phyloP scores from a whole-genome alignment of 176 grass and related monocot species.

The Metroxylon sagu region DNA sequence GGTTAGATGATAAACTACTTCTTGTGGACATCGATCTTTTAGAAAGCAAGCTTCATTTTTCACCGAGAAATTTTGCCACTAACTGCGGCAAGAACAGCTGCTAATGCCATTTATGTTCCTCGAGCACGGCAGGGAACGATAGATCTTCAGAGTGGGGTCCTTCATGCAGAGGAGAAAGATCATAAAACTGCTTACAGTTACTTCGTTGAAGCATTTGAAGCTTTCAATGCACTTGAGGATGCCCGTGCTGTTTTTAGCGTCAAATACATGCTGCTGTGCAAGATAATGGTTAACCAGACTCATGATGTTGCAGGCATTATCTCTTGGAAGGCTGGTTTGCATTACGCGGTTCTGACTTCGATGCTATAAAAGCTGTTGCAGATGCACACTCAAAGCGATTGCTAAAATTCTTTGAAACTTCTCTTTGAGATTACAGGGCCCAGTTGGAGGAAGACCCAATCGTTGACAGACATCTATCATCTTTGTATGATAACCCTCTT shows the following conservation, averaged over 20 bases:
- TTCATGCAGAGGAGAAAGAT: slow-evolving; percentile 90
- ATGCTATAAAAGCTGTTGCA: slow-evolving; percentile 81
- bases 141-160: slow-evolving; percentile 88
- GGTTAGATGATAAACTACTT: slow-evolving; percentile 82
- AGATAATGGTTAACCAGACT: slow-evolving; percentile 93
- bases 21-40: slow-evolving; percentile 89
- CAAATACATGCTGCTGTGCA: slow-evolving; percentile 94
- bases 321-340: slow-evolving; percentile 61
- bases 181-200: slow-evolving; percentile 90
- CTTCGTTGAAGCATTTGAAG: slow-evolving; percentile 86
- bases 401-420: slow-evolving; percentile 74
- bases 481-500: slow-evolving; percentile 74
- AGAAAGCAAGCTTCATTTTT: slow-evolving; percentile 92
- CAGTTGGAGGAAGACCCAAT: slow-evolving; percentile 81
- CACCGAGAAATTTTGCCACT: slow-evolving; percentile 67
- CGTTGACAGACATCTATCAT: slow-evolving; percentile 70
- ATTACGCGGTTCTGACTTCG: slow-evolving; percentile 72
- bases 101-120: slow-evolving; percentile 86
- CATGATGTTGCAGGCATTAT: slow-evolving; percentile 77
- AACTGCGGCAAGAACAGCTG: slow-evolving; percentile 79
- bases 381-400: slow-evolving; percentile 64
- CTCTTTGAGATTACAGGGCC: slow-evolving; percentile 48
- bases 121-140: slow-evolving; percentile 78
- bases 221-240: slow-evolving; percentile 57
- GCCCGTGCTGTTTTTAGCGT: slow-evolving; percentile 57